Evolutionary conservation across 345 rosid genomes (phyloP), one percentile per base, ranked within the genome.

Genomic region (Tarenaya hassleriana): DNA sequence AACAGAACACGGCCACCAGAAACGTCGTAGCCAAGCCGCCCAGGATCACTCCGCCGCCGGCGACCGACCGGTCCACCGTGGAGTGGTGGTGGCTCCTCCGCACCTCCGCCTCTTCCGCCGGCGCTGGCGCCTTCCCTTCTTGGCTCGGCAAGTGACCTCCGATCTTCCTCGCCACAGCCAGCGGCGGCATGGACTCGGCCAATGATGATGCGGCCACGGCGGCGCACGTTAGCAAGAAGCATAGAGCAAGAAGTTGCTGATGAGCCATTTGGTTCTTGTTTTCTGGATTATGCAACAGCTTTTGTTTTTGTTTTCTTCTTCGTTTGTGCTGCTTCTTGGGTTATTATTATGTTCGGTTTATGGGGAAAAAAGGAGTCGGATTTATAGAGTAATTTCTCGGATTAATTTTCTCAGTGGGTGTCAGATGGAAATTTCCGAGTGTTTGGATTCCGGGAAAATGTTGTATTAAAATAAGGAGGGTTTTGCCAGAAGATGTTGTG

Each of bases 31-130:
- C 97, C 16, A 89, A 85, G 8, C 86, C 79, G 0, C 88, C 95
- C 0, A 86, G 78, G 14, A 89, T 81, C 20, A 85, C 82, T 12
- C 94, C 95, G 1, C 94, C 94, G 0, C 90, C 97, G 7, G 84
- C 97, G 4, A 83, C 72, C 1, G 94, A 89, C 50, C 65, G 79
- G 35, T 89, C 90, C 47, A 18, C 50, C 7, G 79, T 62, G n/a
- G 60, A 77, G 10, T 73, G 82, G 61, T 66, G 77, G 60, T 56
- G 64, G 9, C 56, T 39, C 8, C 68, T 50, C 15, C 56, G 48
- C 11, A 34, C 62, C 12, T 33, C 55, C 69, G 41, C 74, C n/a
- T n/a, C 72, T 10, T 42, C 54, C 5, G 45, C 62, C 13, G 59
- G 64, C 49, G 65, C 63, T 16, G 47, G 32, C 44, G 41, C 56